Percentiles rank a stretch among this genome's conserved stretches.
phyloP scores from a whole-genome alignment of 1,139 yeast species.

The Tardiomyces digboiensis region DNA sequence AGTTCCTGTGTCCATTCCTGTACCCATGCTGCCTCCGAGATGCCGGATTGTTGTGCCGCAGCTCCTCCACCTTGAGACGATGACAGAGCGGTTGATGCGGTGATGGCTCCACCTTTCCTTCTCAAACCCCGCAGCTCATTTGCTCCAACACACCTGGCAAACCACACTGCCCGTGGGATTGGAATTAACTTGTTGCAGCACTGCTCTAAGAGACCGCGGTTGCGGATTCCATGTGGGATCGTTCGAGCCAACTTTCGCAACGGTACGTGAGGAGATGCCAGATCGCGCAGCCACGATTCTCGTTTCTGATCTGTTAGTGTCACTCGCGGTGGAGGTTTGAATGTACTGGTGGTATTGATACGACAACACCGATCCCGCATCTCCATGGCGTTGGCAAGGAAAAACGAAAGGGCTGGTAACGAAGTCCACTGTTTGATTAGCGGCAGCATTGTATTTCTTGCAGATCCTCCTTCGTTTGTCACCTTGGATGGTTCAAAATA shows the following conservation, averaged over 20 bases:
- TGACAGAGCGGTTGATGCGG: not conserved
- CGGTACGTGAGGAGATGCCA: constrained; percentile 60
- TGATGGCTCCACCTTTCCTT: constrained; percentile 32
- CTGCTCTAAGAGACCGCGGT: constrained; percentile 62
- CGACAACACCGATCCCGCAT: constrained; percentile 59
- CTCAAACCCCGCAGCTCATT: constrained; percentile 67
- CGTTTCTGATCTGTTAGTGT: constrained; percentile 80
- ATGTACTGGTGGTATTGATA: constrained; percentile 44
- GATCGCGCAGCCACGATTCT: constrained; percentile 76
- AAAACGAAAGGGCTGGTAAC: constrained; percentile 50
- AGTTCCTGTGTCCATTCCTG: constrained; percentile 88
- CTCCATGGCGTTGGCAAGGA: constrained; percentile 55
- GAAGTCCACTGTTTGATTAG: constrained; percentile 37
- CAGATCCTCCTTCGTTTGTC: constrained; percentile 47
- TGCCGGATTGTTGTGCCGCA: constrained; percentile 13
- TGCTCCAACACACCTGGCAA: constrained; percentile 76
- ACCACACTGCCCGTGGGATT: constrained; percentile 74
- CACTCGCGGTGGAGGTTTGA: constrained; percentile 77
- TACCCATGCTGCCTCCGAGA: constrained; percentile 53
- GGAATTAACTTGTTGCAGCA: constrained; percentile 62
- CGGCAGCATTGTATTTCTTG: constrained; percentile 35
- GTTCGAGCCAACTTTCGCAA: constrained; percentile 60
- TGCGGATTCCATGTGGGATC: constrained; percentile 87
- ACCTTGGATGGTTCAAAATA: constrained; percentile 46
- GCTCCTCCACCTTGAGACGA: constrained; percentile 2